phyloP scores from a whole-genome alignment of 345 rosid species.

The Streptanthus diversifolius region DNA sequence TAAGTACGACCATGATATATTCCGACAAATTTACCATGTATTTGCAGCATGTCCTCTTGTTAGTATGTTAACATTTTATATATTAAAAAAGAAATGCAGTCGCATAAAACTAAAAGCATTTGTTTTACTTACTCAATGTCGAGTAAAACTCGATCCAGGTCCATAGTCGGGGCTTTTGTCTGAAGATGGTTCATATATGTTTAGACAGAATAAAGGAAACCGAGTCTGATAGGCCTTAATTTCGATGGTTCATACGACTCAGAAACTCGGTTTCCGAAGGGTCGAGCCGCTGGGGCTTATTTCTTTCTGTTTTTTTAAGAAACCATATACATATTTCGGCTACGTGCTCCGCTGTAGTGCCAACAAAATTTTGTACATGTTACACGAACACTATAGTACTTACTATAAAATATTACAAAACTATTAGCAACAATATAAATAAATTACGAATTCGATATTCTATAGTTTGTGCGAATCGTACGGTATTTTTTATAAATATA shows the following conservation, averaged over 20 bases:
- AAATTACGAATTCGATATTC: neutral
- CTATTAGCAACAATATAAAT: too few relatives aligned
- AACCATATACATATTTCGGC: neutral
- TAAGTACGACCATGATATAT: conserved; percentile 15
- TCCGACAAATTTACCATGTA: conserved; percentile 10
- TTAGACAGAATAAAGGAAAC: too few relatives aligned
- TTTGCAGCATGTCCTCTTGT: conserved; percentile 11
- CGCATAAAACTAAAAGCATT: neutral
- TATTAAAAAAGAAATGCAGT: neutral
- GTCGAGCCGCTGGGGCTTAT: too few relatives aligned
- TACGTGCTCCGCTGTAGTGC: neutral
- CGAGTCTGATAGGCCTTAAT: too few relatives aligned
- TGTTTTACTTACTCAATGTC: neutral
- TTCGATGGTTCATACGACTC: too few relatives aligned
- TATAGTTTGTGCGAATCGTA: neutral
- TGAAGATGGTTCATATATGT: too few relatives aligned
- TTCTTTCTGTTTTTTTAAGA: too few relatives aligned
- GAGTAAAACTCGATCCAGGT: too few relatives aligned
- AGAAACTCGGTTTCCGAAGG: too few relatives aligned
- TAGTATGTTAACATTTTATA: neutral
- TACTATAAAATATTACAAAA: too few relatives aligned
- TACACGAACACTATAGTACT: too few relatives aligned
- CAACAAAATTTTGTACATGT: neutral
- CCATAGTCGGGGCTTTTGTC: too few relatives aligned
- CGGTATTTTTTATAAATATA: neutral